phyloP scores from a whole-genome alignment of 768 basidiomycete genomes.

The Boletus edulis region DNA sequence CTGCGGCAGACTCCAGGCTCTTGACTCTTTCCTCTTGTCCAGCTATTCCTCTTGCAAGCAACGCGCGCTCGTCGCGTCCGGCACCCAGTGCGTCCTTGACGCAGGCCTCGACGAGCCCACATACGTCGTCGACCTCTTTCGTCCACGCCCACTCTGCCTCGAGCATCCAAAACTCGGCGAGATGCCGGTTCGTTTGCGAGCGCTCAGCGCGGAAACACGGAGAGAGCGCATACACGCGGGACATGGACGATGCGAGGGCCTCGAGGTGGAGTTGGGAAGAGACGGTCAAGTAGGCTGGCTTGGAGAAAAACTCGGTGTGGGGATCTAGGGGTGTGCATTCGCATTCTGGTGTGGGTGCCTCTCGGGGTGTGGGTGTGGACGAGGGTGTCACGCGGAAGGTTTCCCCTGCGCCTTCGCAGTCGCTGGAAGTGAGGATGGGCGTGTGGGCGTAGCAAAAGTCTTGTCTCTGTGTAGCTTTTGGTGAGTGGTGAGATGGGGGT shows the following conservation, averaged over 20 bases:
- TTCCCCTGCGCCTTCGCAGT: slow-evolving; percentile 97
- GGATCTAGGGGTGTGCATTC: not conserved
- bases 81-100: slow-evolving; percentile 42
- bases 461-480: slow-evolving; percentile 47
- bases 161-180: slow-evolving; percentile 99
- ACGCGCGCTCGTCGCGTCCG: slow-evolving; percentile 31
- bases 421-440: slow-evolving; percentile 85
- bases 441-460: slow-evolving; percentile 80
- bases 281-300: slow-evolving; percentile 84
- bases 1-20: slow-evolving; percentile 38
- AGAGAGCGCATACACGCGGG: slow-evolving; percentile 87
- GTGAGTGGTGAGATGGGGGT: slow-evolving; percentile 14
- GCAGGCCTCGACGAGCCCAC: slow-evolving; percentile 54
- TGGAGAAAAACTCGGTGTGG: slow-evolving; percentile 64
- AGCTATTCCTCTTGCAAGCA: slow-evolving; percentile 31
- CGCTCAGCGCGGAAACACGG: slow-evolving; percentile 95
- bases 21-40: slow-evolving; percentile 34
- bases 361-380: slow-evolving; percentile 12
- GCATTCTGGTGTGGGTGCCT: not conserved
- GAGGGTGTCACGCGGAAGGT: slow-evolving; percentile 66
- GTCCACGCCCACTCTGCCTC: slow-evolving; percentile 88
- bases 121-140: slow-evolving; percentile 45
- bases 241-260: slow-evolving; percentile 70
- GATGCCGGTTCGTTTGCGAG: slow-evolving; percentile 84
- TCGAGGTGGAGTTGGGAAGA: slow-evolving; percentile 97